Conservation (phyloP, 208 protist genomes). For the Leishmania amazonensis region DNA sequence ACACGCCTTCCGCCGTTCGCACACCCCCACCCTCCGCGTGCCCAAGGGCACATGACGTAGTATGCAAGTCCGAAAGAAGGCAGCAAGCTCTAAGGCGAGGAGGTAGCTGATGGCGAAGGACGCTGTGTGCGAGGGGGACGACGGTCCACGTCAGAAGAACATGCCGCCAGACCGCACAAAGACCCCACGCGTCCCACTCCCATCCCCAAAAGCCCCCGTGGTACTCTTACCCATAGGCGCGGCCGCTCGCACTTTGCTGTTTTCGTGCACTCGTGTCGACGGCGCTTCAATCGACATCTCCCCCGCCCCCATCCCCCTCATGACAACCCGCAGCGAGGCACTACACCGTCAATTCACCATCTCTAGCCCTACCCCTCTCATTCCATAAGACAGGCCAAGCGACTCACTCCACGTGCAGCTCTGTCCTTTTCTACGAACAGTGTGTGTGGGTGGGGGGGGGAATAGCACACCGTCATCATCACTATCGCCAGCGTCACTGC, state of each 20-base stretch:
- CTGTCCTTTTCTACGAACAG: too few relatives aligned
- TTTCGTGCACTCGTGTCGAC: not conserved
- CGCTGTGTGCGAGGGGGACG: not conserved
- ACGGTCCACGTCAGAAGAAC: not conserved
- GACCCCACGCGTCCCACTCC: not conserved
- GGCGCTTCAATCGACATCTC: not conserved
- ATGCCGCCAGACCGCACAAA: not conserved
- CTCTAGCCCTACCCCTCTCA: not conserved
- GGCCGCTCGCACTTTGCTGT: not conserved
- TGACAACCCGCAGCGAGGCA: not conserved
- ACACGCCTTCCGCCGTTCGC: not conserved
- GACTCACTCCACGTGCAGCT: too few relatives aligned
- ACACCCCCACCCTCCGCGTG: too few relatives aligned
- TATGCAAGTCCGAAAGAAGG: too few relatives aligned
- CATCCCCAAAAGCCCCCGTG: not conserved
- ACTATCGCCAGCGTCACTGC: not conserved
- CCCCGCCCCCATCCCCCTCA: not conserved
- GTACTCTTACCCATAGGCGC: not conserved
- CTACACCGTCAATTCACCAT: not conserved
- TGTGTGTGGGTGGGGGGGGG: too few relatives aligned
- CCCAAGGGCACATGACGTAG: not conserved
- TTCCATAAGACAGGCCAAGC: not conserved
- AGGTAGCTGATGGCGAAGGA: not conserved
- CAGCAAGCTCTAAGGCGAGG: not conserved
- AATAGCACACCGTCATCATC: not conserved